These are phyloP conservation scores for Penicillium concentricum DNA, from an alignment of 2,329 filamentous ascomycete genomes.

Conservation along the genomic window DNA sequence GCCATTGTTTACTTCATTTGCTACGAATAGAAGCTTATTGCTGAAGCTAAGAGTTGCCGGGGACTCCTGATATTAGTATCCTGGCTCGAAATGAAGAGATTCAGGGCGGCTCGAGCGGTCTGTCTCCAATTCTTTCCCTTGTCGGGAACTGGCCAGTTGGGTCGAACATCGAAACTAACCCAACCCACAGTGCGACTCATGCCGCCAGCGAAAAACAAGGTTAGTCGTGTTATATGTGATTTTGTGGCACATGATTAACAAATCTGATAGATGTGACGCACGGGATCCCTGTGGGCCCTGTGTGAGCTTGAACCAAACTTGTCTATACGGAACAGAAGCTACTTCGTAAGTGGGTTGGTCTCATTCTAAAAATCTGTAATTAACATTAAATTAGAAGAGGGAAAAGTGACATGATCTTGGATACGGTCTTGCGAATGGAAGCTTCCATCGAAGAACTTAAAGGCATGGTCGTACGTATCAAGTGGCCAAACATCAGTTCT, in stretches of 20 bases:
- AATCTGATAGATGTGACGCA: conserved; percentile 2
- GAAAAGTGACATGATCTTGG: conserved; percentile 11
- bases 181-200: conserved; percentile 6
- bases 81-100: conserved; percentile 6
- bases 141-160: not conserved
- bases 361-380: not conserved
- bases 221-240: not conserved
- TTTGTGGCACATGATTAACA: not conserved
- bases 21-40: not conserved
- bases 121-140: not conserved
- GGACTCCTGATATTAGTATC: not conserved
- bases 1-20: not conserved
- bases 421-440: conserved; percentile 8
- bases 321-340: conserved; percentile 8
- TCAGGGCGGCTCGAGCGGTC: conserved; percentile 8
- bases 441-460: conserved; percentile 8
- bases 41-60: not conserved
- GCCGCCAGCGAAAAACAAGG: conserved; percentile 11
- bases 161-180: not conserved
- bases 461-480: conserved; percentile 5
- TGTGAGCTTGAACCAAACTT: conserved; percentile 1
- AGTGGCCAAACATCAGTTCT: not conserved
- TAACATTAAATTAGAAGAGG: not conserved
- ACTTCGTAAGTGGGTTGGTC: not conserved
- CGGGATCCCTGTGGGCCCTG: conserved; percentile 9